A percentile compares a stretch with the other conserved stretches of the same genome.
Conservation (phyloP, 1,139 yeast species). For the Candida buenavistaensis region DNA sequence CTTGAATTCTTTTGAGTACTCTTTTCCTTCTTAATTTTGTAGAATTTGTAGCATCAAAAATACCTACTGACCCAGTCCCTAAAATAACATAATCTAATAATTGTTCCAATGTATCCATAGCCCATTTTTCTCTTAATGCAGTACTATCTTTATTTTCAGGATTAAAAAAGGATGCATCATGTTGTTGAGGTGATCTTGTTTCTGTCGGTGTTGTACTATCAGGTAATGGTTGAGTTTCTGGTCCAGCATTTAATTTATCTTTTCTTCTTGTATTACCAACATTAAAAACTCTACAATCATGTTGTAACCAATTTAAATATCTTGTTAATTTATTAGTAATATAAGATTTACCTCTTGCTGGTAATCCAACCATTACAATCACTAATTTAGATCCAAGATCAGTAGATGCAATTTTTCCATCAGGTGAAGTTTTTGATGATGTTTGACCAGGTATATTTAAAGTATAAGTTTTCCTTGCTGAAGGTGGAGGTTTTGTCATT, state of each 20-base stretch:
- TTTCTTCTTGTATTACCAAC: constrained; percentile 91
- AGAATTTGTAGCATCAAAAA: constrained; percentile 93
- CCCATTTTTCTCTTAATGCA: constrained; percentile 86
- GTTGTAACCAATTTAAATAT: constrained; percentile 89
- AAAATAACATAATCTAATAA: constrained; percentile 75
- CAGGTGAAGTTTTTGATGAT: constrained; percentile 77
- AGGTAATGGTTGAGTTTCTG: constrained; percentile 70
- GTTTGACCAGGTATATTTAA: constrained; percentile 93
- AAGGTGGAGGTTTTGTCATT: constrained; percentile 40
- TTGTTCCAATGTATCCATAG: constrained; percentile 88
- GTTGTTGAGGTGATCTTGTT: constrained; percentile 30
- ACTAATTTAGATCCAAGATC: constrained; percentile 82
- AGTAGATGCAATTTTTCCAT: constrained; percentile 71
- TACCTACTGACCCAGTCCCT: constrained; percentile 90
- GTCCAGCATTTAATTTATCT: constrained; percentile 67
- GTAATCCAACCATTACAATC: constrained; percentile 92
- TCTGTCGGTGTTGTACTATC: constrained; percentile 48
- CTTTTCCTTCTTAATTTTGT: constrained; percentile 70
- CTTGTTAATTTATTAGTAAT: constrained; percentile 87
- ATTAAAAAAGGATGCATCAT: constrained; percentile 81
- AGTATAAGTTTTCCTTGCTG: constrained; percentile 64
- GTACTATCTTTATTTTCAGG: constrained; percentile 73
- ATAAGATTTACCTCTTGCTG: constrained; percentile 91
- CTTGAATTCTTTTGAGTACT: constrained; percentile 68
- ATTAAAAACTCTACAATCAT: constrained; percentile 84